Evolutionary conservation across 805 yeast species (phyloP).

Genomic region (Saccharomycopsis fibuligera): DNA sequence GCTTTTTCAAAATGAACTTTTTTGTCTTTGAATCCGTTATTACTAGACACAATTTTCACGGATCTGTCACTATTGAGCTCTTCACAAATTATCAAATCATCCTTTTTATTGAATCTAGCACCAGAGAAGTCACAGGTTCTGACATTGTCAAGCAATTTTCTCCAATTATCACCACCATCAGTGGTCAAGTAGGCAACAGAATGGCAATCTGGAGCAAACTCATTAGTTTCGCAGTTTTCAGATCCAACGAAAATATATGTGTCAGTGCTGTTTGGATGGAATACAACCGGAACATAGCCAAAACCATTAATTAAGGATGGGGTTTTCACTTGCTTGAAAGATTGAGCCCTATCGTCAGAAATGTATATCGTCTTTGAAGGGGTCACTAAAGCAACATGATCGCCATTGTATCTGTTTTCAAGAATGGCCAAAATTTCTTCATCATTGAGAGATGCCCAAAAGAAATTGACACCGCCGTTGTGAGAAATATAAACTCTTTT

Average conservation of each 20-base stretch:
- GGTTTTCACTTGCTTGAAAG: conserved; percentile 40
- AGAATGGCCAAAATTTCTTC: conserved; percentile 47
- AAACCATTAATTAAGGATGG: conserved; percentile 44
- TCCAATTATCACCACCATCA: conserved; percentile 64
- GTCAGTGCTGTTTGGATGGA: conserved; percentile 50
- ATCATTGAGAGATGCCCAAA: conserved; percentile 30
- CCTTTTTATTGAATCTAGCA: conserved; percentile 31
- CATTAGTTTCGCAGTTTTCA: conserved; percentile 44
- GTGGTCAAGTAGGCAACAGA: conserved; percentile 53
- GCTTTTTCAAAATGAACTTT: conserved; percentile 46
- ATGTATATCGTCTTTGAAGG: conserved; percentile 42
- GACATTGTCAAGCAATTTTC: conserved; percentile 45
- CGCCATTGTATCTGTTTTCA: conserved; percentile 54
- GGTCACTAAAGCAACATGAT: conserved; percentile 44
- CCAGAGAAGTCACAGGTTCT: conserved; percentile 65
- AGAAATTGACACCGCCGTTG: conserved; percentile 57
- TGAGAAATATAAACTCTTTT: conserved; percentile 57
- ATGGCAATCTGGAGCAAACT: conserved; percentile 43
- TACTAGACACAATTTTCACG: conserved; percentile 9
- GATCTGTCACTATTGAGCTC: conserved; percentile 27
- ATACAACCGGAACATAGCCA: conserved; percentile 42
- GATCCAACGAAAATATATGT: conserved; percentile 62
- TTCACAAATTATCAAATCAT: conserved; percentile 55
- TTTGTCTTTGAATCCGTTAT: conserved; percentile 7
- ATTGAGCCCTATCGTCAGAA: conserved; percentile 63